These are phyloP conservation scores for Spathaspora hagerdaliae DNA, from an alignment of 805 yeast genomes.

Conservation along the genomic window DNA sequence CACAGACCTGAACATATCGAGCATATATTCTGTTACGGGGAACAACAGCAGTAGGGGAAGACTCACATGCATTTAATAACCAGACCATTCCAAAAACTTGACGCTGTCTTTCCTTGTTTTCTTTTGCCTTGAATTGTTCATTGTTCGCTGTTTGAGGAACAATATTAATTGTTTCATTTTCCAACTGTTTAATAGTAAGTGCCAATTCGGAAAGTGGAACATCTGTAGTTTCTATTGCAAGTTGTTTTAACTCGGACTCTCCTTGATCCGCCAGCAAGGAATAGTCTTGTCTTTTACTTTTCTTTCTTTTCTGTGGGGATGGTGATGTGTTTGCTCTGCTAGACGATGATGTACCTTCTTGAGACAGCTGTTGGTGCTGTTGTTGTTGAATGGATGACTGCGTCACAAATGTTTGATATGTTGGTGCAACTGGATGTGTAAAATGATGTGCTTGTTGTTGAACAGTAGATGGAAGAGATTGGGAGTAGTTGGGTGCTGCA, in stretches of 20 bases:
- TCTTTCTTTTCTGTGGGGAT: slow-evolving; percentile 11
- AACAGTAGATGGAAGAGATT: background rate
- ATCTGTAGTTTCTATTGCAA: slow-evolving; percentile 30
- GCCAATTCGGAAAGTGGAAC: slow-evolving; percentile 44
- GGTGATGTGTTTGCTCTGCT: background rate
- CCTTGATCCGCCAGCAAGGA: slow-evolving; percentile 31
- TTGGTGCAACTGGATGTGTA: background rate
- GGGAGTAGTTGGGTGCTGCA: background rate
- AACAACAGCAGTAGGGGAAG: slow-evolving; percentile 35
- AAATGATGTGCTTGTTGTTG: background rate
- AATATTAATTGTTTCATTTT: slow-evolving; percentile 16
- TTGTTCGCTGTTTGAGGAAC: slow-evolving; percentile 1
- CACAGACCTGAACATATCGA: slow-evolving; percentile 36
- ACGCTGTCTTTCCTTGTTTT: slow-evolving; percentile 51
- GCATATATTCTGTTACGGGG: slow-evolving; percentile 43
- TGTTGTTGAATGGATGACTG: background rate
- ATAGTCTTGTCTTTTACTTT: slow-evolving; percentile 26
- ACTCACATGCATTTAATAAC: slow-evolving; percentile 66
- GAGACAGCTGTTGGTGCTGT: background rate
- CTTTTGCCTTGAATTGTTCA: slow-evolving; percentile 8
- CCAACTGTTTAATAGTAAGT: slow-evolving; percentile 40
- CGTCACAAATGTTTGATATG: background rate
- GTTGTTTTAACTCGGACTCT: slow-evolving; percentile 32
- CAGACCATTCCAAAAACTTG: slow-evolving; percentile 83
- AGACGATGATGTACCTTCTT: background rate